Percentiles rank a stretch among this genome's conserved stretches.
phyloP scores from a whole-genome alignment of 495 filamentous ascomycete genomes.

The Aspergillus affinis region DNA sequence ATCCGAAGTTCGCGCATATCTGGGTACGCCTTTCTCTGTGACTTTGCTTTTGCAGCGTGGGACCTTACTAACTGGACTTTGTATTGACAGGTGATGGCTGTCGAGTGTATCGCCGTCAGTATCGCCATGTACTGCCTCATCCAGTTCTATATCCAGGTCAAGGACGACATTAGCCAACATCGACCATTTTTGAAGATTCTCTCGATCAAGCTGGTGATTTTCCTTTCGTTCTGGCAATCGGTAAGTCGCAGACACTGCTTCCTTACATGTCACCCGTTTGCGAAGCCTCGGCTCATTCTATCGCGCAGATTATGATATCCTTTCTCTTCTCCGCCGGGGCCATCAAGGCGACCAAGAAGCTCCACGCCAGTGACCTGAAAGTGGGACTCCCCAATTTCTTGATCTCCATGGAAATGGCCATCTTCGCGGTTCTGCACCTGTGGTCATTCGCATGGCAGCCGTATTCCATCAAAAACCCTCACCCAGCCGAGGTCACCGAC shows the following conservation, averaged over 20 bases:
- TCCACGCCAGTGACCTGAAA: constrained; percentile 73
- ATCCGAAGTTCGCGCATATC: constrained; percentile 75
- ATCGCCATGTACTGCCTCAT: constrained; percentile 93
- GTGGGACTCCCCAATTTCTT: constrained; percentile 77
- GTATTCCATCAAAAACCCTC: constrained; percentile 48
- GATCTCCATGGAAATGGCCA: constrained; percentile 84
- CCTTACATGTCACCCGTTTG: constrained; percentile 3
- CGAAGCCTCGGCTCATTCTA: not conserved
- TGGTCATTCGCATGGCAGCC: constrained; percentile 79
- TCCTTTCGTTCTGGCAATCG: constrained; percentile 91
- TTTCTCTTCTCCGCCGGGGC: constrained; percentile 63
- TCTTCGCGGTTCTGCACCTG: constrained; percentile 75
- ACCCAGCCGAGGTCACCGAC: constrained; percentile 43
- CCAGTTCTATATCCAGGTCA: constrained; percentile 83
- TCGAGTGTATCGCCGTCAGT: constrained; percentile 71
- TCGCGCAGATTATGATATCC: constrained; percentile 59
- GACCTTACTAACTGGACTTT: not conserved
- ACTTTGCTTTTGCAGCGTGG: not conserved
- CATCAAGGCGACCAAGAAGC: constrained; percentile 57
- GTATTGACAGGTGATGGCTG: constrained; percentile 54
- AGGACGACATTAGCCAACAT: constrained; percentile 64
- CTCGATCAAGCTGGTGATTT: constrained; percentile 92
- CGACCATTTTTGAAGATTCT: constrained; percentile 78
- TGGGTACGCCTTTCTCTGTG: constrained; percentile 58
- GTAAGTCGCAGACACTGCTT: constrained; percentile 29